A percentile compares a stretch with the other conserved stretches of the same genome.
Evolutionary conservation across 169 alveolate species (phyloP).

Genomic region (Cryptosporidium canis): DNA sequence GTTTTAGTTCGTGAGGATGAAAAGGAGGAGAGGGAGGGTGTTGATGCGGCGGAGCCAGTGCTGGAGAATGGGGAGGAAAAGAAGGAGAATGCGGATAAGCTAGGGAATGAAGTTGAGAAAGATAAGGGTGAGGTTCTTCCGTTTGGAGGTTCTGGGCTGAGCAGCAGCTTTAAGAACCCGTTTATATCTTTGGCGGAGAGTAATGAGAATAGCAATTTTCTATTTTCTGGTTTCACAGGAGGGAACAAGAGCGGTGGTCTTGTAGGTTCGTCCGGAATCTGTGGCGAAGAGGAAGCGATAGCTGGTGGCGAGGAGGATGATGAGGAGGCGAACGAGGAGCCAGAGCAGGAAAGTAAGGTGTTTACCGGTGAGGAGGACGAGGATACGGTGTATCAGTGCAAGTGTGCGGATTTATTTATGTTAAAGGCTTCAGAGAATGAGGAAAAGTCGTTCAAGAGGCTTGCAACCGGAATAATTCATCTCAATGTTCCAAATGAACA

Average conservation of each 20-base stretch:
- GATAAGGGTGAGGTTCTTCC: constrained; percentile 23
- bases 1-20: neutral
- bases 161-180: constrained; percentile 59
- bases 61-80: neutral
- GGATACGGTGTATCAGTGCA: constrained; percentile 49
- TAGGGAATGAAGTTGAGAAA: neutral
- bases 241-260: neutral
- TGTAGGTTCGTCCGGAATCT: neutral
- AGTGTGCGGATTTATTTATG: constrained; percentile 40
- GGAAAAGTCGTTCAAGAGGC: constrained; percentile 26
- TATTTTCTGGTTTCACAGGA: constrained; percentile 41
- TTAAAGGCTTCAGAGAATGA: constrained; percentile 8
- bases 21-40: neutral
- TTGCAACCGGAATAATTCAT: constrained; percentile 43
- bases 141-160: constrained; percentile 49
- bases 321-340: constrained; percentile 14
- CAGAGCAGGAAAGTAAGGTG: neutral
- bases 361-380: constrained; percentile 67
- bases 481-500: constrained; percentile 30
- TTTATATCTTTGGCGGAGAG: constrained; percentile 31
- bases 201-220: constrained; percentile 22
- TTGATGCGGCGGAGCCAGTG: neutral
- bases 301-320: neutral
- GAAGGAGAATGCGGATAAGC: neutral
- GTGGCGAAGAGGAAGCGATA: neutral